Conservation (phyloP, 176 grass and related monocot genomes). For the Oryza nivara region DNA sequence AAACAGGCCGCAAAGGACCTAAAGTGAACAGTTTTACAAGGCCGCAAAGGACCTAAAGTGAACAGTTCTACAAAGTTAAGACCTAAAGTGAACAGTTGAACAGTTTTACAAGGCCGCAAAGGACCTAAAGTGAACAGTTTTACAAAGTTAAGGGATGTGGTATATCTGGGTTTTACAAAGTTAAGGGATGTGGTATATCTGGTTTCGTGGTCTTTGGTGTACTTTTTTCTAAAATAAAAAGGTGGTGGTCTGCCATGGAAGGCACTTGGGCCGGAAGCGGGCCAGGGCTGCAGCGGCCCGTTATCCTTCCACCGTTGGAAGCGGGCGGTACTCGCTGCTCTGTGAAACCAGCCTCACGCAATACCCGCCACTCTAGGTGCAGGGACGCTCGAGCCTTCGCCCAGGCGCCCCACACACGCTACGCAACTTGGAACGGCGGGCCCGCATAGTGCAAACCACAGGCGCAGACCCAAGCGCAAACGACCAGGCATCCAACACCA, state of each 20-base stretch:
- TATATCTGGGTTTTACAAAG: no score
- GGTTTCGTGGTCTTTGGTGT: no score
- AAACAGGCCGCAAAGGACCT: no score
- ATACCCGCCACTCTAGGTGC: slow-evolving; percentile 7
- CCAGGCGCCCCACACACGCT: background rate
- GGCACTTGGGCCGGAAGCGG: background rate
- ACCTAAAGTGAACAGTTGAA: no score
- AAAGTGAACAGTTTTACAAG: no score
- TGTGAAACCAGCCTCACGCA: slow-evolving; percentile 53
- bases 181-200: no score
- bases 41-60: no score
- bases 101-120: no score
- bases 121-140: no score
- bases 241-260: slow-evolving; percentile 7
- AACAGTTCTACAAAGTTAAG: no score
- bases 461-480: background rate
- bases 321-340: slow-evolving; percentile 51
- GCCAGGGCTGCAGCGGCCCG: background rate
- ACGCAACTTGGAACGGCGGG: slow-evolving; percentile 41
- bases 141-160: no score
- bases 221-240: background rate
- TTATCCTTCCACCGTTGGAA: slow-evolving; percentile 50
- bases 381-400: background rate
- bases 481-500: slow-evolving; percentile 27
- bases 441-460: background rate